Base-by-base conservation (phyloP, 257 asterid species). In the Verbascum thapsus region DNA sequence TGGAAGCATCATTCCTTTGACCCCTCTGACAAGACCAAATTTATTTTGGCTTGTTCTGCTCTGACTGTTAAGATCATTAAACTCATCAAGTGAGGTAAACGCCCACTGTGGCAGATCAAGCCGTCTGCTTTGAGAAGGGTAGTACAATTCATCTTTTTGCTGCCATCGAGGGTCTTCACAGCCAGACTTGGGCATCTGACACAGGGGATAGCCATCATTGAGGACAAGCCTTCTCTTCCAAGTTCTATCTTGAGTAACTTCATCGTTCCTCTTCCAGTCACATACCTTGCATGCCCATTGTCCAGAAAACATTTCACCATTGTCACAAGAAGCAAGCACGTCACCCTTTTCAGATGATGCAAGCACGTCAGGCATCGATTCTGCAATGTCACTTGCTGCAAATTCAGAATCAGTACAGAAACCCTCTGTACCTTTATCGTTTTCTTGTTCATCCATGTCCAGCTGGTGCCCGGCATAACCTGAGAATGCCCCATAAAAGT, bases 71-170 rank as follows among this genome's bases (percentile, higher is more conserved):
- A 76, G 62, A 51, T 88, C 96, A 81, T 66, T 85, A 84, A 82
- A 75, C 75, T 94, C 99, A 48, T 90, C 99, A 0, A 88, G 78
- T 16, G 87, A 78, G 42, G 88, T 80, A 75, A 81, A 90, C 71
- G 95, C 99, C 99, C 99, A 94, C 8, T 69, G 67, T 53, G 94
- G 95, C 68, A 94, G 84, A 71, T 90, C 99, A 72, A 94, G 90
- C 70, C 78, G 82, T 76, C 76, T 83, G 81, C 83, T 74, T 73
- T 82, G 90, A 56, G 95, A 85, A 32, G 90, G 85, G 70, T 67
- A 52, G 67, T 90, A 84, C 60, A 85, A 66, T 63, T 94, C 97
- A 76, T 90, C 99, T 68, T 82, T 87, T 30, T 70, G 80, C 69
- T 71, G 87, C 95, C 88, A 82, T 43, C 99, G 77, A 56, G 97